Base-by-base conservation (phyloP, 345 rosid genomes). In the Orychophragmus violaceus region DNA sequence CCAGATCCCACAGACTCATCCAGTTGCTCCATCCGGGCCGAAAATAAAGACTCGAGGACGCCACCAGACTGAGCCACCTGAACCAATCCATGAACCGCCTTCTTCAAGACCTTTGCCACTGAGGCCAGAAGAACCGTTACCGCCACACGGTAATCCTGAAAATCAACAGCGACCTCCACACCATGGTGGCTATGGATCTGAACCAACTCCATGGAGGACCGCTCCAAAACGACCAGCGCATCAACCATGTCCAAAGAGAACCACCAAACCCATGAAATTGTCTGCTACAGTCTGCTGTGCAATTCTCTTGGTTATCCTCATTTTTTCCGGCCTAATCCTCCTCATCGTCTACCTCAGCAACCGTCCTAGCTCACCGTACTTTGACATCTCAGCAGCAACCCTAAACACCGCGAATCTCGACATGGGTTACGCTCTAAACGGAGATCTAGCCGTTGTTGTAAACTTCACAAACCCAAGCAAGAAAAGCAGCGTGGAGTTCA, bases 391-490 rank as follows among this genome's bases (percentile, higher is more conserved):
- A 8, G 79, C 80, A 55, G 97, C 82, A 46, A 84, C 81, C 72
- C 76, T 90, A 45, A 94, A 94, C 36, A 71, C 89, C 12, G 97
- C 91, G 8, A 90, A 84, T 61, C 78, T 90, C 17, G 88, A 90
- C 74, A 77, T 86, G 77, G 96, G 79, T 25, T 68, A 71, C 69
- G 49, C 79, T 55, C 86, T 94, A 0, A 90, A 88, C 21, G 91
- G 91, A 6, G 96, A 88, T 76, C 61, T 94, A 14, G 66, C 79
- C 0, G 7, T 94, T 49, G 89, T 90, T 2, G 85, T 83, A 3
- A 94, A 94, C 78, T 85, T 90, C 92, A 88, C 95, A 27, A 94
- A 94, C 66, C 91, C 92, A 2, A 90, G 88, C 85, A 83, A 73
- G 77, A 90, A 85, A 71, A 86, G 82, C 59, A 78, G 71, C 0